Evolutionary conservation across 345 rosid genomes (phyloP).

Genomic region (Ceriops tagal): DNA sequence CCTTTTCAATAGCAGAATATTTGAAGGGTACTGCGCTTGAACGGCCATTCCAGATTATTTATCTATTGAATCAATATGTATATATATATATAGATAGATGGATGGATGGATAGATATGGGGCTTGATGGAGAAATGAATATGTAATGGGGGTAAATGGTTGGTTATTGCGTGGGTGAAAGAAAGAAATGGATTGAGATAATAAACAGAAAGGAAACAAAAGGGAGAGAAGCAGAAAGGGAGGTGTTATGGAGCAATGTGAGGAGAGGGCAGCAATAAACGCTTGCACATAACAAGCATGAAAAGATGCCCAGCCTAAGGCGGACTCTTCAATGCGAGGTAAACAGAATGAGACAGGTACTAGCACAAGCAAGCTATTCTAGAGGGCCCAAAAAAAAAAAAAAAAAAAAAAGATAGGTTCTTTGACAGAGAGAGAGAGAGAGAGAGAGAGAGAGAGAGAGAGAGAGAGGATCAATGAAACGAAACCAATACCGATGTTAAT

Average conservation of each 20-base stretch:
- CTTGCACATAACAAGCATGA: constrained; percentile 40
- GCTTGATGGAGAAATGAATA: not conserved
- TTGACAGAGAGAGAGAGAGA: too few relatives aligned
- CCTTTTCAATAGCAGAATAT: constrained; percentile 73
- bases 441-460: too few relatives aligned
- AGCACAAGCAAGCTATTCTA: not conserved
- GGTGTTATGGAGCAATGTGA: constrained; percentile 20
- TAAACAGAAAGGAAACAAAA: not conserved
- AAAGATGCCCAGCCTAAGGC: constrained; percentile 37
- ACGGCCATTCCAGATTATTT: constrained; percentile 57
- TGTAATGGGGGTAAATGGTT: not conserved
- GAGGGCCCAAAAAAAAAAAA: not conserved
- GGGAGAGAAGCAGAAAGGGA: not conserved
- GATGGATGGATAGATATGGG: too few relatives aligned
- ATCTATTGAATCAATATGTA: too few relatives aligned
- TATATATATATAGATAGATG: too few relatives aligned
- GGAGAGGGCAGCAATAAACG: constrained; percentile 16
- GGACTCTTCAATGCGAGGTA: constrained; percentile 41
- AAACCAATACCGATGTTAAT: constrained; percentile 6
- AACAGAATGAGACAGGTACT: not conserved
- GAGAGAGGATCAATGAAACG: not conserved
- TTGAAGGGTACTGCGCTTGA: constrained; percentile 87
- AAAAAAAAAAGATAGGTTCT: too few relatives aligned
- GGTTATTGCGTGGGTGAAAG: too few relatives aligned
- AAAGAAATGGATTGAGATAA: not conserved